phyloP scores from a whole-genome alignment of 345 rosid species.

The Hibiscus syriacus region DNA sequence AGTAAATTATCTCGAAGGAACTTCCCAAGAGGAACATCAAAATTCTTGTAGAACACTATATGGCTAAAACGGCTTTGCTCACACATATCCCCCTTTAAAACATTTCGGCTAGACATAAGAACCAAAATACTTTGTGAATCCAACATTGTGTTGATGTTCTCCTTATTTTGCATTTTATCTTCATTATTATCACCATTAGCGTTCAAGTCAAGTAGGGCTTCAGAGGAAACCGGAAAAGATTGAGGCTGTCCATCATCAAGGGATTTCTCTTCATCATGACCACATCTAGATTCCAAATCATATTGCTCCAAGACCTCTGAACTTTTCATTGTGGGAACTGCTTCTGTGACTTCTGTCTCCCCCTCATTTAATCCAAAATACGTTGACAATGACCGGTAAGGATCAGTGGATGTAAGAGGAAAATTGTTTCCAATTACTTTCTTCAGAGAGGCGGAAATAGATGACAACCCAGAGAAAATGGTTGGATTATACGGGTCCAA shows the following conservation, averaged over 20 bases:
- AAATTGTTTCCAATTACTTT: slow-evolving; percentile 44
- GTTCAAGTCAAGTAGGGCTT: slow-evolving; percentile 14
- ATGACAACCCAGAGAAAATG: slow-evolving; percentile 62
- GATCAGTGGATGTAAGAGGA: slow-evolving; percentile 34
- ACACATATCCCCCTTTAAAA: slow-evolving; percentile 60
- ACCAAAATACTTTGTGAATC: slow-evolving; percentile 85
- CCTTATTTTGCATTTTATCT: slow-evolving; percentile 29
- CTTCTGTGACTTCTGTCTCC: slow-evolving; percentile 18
- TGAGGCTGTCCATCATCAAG: slow-evolving; percentile 27
- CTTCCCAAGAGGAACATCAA: slow-evolving; percentile 78
- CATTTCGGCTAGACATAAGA: slow-evolving; percentile 69
- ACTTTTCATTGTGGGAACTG: slow-evolving; percentile 32
- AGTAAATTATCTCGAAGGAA: slow-evolving; percentile 78
- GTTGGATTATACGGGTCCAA: slow-evolving; percentile 71
- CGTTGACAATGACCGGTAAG: slow-evolving; percentile 39
- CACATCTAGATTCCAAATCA: slow-evolving; percentile 29
- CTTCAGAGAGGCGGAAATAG: slow-evolving; percentile 65
- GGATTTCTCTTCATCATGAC: slow-evolving; percentile 26
- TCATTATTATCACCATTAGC: slow-evolving; percentile 28
- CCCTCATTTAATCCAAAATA: slow-evolving; percentile 48
- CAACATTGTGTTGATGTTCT: slow-evolving; percentile 34
- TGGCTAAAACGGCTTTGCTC: slow-evolving; percentile 95
- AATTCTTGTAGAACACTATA: slow-evolving; percentile 79
- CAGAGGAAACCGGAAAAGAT: slow-evolving; percentile 26
- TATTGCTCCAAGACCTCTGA: slow-evolving; percentile 21